Evolutionary conservation across 1,139 yeast species (phyloP), one percentile per base, ranked within the genome.

Genomic region (Insectozyma bohioensis): DNA sequence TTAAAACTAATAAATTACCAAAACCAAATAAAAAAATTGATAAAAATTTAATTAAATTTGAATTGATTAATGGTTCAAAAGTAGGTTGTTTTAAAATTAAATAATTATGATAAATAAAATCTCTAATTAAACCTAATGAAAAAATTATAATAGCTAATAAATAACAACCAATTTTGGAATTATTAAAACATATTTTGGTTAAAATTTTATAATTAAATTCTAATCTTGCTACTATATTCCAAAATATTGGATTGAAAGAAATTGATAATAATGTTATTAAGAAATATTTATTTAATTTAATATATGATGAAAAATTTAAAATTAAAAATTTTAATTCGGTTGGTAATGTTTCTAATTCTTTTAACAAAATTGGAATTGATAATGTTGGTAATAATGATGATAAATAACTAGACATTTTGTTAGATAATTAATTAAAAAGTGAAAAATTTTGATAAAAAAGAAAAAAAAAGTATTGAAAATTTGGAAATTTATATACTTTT

Each of bases 231-330:
- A 78, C 95, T 37, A 84, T 72, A 58, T 92, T 92, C 98, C 98
- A 92, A 56, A 88, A 90, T 20, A 85, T 75, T 11, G 98, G 98
- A 56, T 92, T 92, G 74, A 92, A 90, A 12, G 84, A 80, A 48
- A 92, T 85, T 30, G 83, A 73, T 9, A 61, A 67, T 30, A 78
- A 48, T 2, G 85, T 74, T 38, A 42, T 61, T 35, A 43, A 42
- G 41, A 65, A 51, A 37, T 51, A 49, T 3, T 51, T 44, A 31
- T 44, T 40, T 20, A 48, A 38, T 17, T 50, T 50, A 28, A 64
- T 46, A 39, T 53, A 64, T 11, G 46, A 36, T 20, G 37, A 25
- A 36, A 54, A 48, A 42, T 61, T 49, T 13, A 40, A 24, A 10
- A 37, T 39, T 30, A 58, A 51, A 30, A 47, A 46, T 17, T 32